A percentile compares a stretch with the other conserved stretches of the same genome.
These are phyloP conservation scores for Penicillium fuscoglaucum DNA, from an alignment of 2,329 filamentous ascomycete species.

Conservation along the genomic window DNA sequence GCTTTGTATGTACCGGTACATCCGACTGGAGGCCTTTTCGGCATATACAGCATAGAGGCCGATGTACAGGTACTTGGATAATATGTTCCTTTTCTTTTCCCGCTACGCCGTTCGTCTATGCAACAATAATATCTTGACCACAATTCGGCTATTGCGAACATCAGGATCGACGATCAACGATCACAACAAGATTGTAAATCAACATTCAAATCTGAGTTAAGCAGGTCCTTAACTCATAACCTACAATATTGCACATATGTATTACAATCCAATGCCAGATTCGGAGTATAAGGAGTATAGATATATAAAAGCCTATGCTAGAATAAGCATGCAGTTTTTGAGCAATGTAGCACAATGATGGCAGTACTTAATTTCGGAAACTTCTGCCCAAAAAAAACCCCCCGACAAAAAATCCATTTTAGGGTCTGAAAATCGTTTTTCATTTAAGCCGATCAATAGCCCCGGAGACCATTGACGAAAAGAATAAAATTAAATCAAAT, in stretches of 20 bases:
- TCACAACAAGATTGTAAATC: background rate
- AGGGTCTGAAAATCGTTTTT: background rate
- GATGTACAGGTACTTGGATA: background rate
- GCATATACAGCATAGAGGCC: background rate
- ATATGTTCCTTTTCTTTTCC: background rate
- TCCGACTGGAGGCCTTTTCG: background rate
- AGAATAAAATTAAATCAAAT: too few species aligned
- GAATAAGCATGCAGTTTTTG: too few species aligned
- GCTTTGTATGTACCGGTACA: background rate
- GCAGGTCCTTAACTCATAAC: background rate
- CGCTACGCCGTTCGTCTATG: background rate
- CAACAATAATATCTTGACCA: background rate
- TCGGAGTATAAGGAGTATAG: background rate
- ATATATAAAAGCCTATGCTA: background rate
- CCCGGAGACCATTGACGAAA: background rate
- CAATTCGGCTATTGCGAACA: background rate
- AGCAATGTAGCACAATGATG: background rate
- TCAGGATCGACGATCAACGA: background rate
- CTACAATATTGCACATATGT: background rate
- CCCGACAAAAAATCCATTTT: background rate
- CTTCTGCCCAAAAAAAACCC: background rate
- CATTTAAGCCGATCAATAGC: constrained; percentile 1
- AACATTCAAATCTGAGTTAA: background rate
- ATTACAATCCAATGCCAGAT: too few species aligned
- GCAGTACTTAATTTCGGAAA: background rate